Conservation (phyloP, 1,139 yeast species). For the Candida pseudoviswanathii region DNA sequence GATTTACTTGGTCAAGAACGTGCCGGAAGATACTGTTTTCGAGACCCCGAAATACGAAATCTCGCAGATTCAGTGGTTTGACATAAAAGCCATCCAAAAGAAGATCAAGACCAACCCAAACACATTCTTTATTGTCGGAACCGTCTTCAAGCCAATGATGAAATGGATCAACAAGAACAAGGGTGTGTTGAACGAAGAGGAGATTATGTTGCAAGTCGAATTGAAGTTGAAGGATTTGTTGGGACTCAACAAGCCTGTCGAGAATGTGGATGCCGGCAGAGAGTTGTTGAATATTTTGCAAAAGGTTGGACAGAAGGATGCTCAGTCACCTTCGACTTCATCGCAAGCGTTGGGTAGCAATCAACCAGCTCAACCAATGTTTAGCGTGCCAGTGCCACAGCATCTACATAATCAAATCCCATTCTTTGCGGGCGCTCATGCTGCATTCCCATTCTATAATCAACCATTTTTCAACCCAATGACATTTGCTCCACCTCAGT, state of each 20-base stretch:
- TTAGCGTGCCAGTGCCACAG: constrained; percentile 25
- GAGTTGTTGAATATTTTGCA: constrained; percentile 69
- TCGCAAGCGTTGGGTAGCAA: neutral
- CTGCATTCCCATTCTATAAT: constrained; percentile 14
- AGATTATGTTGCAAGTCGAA: constrained; percentile 59
- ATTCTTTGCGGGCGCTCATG: constrained; percentile 19
- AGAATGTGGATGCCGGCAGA: constrained; percentile 66
- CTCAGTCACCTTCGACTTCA: constrained; percentile 5
- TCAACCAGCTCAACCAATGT: constrained; percentile 8
- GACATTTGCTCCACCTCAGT: constrained; percentile 9
- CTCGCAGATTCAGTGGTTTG: constrained; percentile 52
- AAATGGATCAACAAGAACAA: constrained; percentile 58
- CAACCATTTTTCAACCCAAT: constrained; percentile 12
- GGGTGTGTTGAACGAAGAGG: constrained; percentile 54
- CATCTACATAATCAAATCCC: constrained; percentile 35
- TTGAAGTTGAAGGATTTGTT: constrained; percentile 61
- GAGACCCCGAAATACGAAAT: constrained; percentile 85
- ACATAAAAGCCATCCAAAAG: constrained; percentile 38
- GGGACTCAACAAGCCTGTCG: constrained; percentile 46
- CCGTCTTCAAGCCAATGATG: constrained; percentile 62
- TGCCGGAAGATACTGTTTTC: constrained; percentile 75
- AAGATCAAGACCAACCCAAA: constrained; percentile 43
- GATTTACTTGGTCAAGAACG: constrained; percentile 74
- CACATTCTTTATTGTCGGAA: constrained; percentile 57
- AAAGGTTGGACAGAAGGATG: constrained; percentile 32